These are phyloP conservation scores for Venustampulla echinocandica DNA, from an alignment of 495 filamentous ascomycete species.

Conservation along the genomic window DNA sequence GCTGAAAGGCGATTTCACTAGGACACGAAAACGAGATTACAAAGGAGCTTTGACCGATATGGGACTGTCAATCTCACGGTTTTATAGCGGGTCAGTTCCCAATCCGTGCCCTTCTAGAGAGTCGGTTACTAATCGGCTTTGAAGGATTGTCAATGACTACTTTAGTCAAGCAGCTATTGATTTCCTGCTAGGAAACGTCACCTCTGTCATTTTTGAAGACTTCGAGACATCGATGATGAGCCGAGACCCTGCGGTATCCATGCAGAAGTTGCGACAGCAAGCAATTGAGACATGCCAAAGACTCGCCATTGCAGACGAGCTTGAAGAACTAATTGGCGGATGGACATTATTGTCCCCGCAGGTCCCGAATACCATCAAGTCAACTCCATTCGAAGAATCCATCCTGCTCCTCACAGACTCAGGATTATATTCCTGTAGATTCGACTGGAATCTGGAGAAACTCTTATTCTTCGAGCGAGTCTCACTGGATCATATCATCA, in stretches of 20 bases:
- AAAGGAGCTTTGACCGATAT: constrained; percentile 90
- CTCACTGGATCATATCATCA: constrained; percentile 57
- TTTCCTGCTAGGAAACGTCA: constrained; percentile 85
- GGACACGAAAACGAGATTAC: constrained; percentile 82
- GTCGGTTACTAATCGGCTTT: constrained; percentile 1
- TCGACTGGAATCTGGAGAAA: constrained; percentile 91
- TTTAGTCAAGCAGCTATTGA: constrained; percentile 93
- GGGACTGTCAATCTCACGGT: constrained; percentile 71
- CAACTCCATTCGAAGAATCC: constrained; percentile 69
- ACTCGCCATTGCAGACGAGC: constrained; percentile 73
- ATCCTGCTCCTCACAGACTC: constrained; percentile 78
- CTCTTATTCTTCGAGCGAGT: constrained; percentile 85
- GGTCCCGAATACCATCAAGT: constrained; percentile 54
- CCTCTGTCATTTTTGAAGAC: constrained; percentile 73
- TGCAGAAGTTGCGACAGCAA: constrained; percentile 71
- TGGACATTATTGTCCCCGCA: constrained; percentile 66
- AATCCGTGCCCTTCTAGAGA: neutral
- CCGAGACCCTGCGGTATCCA: constrained; percentile 77
- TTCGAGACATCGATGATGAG: constrained; percentile 85
- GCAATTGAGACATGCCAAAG: constrained; percentile 80
- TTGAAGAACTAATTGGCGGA: constrained; percentile 74
- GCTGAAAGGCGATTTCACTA: constrained; percentile 90
- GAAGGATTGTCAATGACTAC: constrained; percentile 89
- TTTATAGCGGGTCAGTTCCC: constrained; percentile 46
- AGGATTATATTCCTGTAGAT: constrained; percentile 77